phyloP scores from a whole-genome alignment of 805 yeast genomes.

The Naumovozyma castellii region DNA sequence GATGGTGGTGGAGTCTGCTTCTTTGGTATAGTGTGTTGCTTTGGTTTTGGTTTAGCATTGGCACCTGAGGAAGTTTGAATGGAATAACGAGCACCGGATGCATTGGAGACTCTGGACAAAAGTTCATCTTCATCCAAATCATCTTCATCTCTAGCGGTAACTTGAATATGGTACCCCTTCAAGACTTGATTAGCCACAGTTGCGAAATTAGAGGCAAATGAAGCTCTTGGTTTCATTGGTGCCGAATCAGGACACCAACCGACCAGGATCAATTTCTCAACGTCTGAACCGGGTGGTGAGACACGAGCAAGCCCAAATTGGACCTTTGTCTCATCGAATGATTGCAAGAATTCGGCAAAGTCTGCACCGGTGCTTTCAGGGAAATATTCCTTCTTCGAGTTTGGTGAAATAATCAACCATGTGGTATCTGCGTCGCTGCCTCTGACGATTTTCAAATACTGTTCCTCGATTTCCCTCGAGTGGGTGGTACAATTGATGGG shows the following conservation, averaged over 20 bases:
- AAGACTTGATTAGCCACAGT: conserved; percentile 55
- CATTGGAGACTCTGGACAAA: conserved; percentile 67
- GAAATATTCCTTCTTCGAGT: conserved; percentile 37
- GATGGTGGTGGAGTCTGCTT: conserved; percentile 9
- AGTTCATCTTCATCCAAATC: conserved; percentile 78
- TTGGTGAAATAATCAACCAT: conserved; percentile 78
- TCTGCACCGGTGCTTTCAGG: conserved; percentile 46
- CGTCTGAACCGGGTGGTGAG: conserved; percentile 84
- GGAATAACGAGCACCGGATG: conserved; percentile 93
- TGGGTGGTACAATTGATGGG: conserved; percentile 52
- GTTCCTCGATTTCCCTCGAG: conserved; percentile 63
- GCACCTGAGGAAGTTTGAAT: conserved; percentile 37
- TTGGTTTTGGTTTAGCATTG: conserved; percentile 30
- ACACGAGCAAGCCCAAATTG: conserved; percentile 88
- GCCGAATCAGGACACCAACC: conserved; percentile 99
- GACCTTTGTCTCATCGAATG: conserved; percentile 78
- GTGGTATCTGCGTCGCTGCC: conserved; percentile 54
- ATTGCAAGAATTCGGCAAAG: conserved; percentile 66
- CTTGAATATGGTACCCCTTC: conserved; percentile 86
- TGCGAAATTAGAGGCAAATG: conserved; percentile 70
- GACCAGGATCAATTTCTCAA: conserved; percentile 68
- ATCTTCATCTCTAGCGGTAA: conserved; percentile 90
- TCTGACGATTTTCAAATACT: conserved; percentile 70
- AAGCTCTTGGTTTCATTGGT: conserved; percentile 64
- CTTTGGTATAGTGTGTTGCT: conserved; percentile 16